Percentiles rank a stretch among this genome's conserved stretches.
Evolutionary conservation across 805 yeast species (phyloP).

Genomic region (Candida xiaguanensis): DNA sequence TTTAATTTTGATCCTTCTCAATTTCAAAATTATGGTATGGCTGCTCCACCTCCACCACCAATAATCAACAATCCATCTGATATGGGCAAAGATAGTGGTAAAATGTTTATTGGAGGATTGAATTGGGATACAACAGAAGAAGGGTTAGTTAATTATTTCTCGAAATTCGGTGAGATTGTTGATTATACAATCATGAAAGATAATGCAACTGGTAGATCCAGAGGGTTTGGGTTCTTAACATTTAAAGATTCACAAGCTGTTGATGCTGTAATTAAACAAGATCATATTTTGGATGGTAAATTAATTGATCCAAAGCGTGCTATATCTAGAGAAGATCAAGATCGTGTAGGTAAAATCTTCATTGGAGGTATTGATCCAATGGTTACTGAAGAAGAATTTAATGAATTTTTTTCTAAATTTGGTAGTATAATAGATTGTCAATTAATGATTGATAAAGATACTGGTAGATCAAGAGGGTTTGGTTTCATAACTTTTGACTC

Average conservation of each 20-base stretch:
- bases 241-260: conserved; percentile 80
- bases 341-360: conserved; percentile 91
- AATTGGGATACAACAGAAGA: conserved; percentile 98
- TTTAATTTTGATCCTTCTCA: conserved; percentile 12
- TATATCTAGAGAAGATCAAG: conserved; percentile 95
- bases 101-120: conserved; percentile 94
- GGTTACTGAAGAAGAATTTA: conserved; percentile 87
- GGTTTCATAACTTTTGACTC: conserved; percentile 96
- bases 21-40: conserved; percentile 15
- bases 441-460: conserved; percentile 94
- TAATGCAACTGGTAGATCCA: conserved; percentile 75
- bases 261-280: conserved; percentile 78
- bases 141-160: conserved; percentile 73
- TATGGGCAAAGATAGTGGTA: conserved; percentile 63
- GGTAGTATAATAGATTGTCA: conserved; percentile 95
- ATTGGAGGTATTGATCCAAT: conserved; percentile 96
- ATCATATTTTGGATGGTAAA: conserved; percentile 90
- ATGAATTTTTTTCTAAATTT: conserved; percentile 77
- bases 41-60: conserved; percentile 15
- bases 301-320: conserved; percentile 97
- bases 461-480: conserved; percentile 95
- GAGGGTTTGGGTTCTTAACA: conserved; percentile 94
- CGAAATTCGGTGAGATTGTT: conserved; percentile 81
- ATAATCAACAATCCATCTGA: conserved; percentile 21
- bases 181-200: conserved; percentile 95